Evolutionary conservation across 1,139 yeast genomes (phyloP).

Genomic region (Diutina sp.): DNA sequence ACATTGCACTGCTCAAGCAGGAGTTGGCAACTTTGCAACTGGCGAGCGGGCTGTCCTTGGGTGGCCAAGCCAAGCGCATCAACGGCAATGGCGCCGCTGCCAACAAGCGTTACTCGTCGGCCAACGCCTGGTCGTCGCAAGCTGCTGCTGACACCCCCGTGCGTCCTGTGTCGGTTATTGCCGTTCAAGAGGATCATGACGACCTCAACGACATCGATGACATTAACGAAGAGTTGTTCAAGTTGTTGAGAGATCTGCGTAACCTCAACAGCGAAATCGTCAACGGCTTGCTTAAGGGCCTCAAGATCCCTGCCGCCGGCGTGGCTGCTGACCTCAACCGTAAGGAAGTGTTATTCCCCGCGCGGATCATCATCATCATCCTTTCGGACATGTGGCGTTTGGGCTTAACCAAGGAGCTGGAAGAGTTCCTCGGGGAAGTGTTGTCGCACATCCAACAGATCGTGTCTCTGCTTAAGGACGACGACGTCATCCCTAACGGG

Average conservation of each 20-base stretch:
- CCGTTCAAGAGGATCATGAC: constrained; percentile 30
- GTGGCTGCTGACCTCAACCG: constrained; percentile 74
- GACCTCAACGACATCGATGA: constrained; percentile 52
- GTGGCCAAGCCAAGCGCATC: background rate
- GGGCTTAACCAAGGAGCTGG: constrained; percentile 87
- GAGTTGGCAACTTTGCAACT: constrained; percentile 43
- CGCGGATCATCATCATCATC: constrained; percentile 84
- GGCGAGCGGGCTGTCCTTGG: background rate
- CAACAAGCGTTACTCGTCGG: constrained; percentile 30
- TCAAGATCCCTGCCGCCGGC: constrained; percentile 77
- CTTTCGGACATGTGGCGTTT: constrained; percentile 98
- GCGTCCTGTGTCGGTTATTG: constrained; percentile 47
- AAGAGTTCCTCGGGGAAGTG: constrained; percentile 82
- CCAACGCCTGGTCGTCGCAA: constrained; percentile 24
- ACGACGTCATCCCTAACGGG: constrained; percentile 81
- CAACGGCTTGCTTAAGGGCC: constrained; percentile 77
- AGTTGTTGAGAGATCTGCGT: constrained; percentile 67
- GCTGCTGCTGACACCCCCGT: background rate
- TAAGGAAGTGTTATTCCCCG: constrained; percentile 92
- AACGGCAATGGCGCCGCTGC: constrained; percentile 7
- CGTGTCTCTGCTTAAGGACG: constrained; percentile 62
- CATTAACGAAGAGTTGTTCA: constrained; percentile 61
- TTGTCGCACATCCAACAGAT: constrained; percentile 78
- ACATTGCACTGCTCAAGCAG: constrained; percentile 56
- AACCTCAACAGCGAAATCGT: constrained; percentile 75